These are phyloP conservation scores for Erysimum cheiranthoides DNA, from an alignment of 345 rosid species.

Conservation along the genomic window DNA sequence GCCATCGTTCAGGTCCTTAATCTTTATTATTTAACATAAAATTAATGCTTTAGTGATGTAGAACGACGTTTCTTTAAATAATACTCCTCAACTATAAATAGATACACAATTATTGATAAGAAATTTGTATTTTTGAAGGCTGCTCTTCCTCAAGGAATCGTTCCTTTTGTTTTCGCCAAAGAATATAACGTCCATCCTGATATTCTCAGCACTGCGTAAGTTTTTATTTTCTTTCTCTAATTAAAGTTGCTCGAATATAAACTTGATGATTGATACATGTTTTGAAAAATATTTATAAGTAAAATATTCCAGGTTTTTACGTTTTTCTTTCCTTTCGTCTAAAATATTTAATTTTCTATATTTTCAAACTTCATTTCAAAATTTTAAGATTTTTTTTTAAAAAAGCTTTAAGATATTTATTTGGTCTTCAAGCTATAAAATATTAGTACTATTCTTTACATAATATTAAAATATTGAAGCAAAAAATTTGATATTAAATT, in stretches of 20 bases:
- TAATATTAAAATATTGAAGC: background rate
- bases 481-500: background rate
- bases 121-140: constrained; percentile 52
- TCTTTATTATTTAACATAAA: background rate
- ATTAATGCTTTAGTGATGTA: background rate
- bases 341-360: background rate
- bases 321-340: background rate
- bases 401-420: background rate
- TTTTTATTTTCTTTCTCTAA: background rate
- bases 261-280: background rate
- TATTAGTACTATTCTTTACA: background rate
- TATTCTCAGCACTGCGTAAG: constrained; percentile 77
- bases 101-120: background rate
- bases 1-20: constrained; percentile 72
- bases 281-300: background rate
- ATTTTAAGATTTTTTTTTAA: background rate
- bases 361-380: constrained; percentile 14
- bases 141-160: constrained; percentile 74
- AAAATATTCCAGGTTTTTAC: background rate
- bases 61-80: background rate
- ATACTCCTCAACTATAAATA: too few relatives aligned
- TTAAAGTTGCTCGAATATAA: background rate
- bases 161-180: constrained; percentile 76
- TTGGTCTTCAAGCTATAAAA: background rate
- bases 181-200: constrained; percentile 74